A percentile compares a stretch with the other conserved stretches of the same genome.
phyloP scores from a whole-genome alignment of 1,284 basidiomycete species.

The Fomes fomentarius region DNA sequence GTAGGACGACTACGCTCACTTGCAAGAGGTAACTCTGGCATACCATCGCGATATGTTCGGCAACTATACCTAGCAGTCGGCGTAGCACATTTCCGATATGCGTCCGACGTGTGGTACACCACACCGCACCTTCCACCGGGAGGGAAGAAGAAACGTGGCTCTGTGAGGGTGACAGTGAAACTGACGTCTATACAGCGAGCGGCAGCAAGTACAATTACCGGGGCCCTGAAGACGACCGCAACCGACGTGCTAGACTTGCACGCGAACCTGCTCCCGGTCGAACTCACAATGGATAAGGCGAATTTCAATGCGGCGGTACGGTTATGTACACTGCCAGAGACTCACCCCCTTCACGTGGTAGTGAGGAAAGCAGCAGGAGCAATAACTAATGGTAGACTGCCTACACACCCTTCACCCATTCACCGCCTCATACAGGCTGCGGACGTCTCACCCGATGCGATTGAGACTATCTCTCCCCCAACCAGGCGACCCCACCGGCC shows the following conservation, averaged over 20 bases:
- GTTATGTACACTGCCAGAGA: constrained; percentile 33
- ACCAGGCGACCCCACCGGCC: constrained; percentile 14
- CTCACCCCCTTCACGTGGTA: constrained; percentile 34
- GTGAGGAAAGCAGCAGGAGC: too few relatives aligned
- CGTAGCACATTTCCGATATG: constrained; percentile 39
- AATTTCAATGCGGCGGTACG: constrained; percentile 30
- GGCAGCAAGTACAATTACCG: constrained; percentile 33
- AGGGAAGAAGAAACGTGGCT: background rate
- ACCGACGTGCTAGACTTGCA: constrained; percentile 36
- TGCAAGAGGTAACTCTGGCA: background rate
- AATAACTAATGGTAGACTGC: too few relatives aligned
- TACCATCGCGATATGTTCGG: background rate
- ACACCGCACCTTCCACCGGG: constrained; percentile 6
- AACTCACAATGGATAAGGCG: constrained; percentile 27
- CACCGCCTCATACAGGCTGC: too few relatives aligned
- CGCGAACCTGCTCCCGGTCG: constrained; percentile 35
- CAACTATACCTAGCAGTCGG: constrained; percentile 32
- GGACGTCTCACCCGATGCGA: too few relatives aligned
- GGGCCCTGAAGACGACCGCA: constrained; percentile 36
- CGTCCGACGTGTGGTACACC: constrained; percentile 29
- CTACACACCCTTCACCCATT: too few relatives aligned
- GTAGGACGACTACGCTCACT: background rate
- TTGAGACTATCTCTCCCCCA: too few relatives aligned
- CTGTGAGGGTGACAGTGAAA: background rate
- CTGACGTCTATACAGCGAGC: constrained; percentile 34